A percentile compares a stretch with the other conserved stretches of the same genome.
phyloP scores from a whole-genome alignment of 805 yeast genomes.

The Saccharomyces jurei region DNA sequence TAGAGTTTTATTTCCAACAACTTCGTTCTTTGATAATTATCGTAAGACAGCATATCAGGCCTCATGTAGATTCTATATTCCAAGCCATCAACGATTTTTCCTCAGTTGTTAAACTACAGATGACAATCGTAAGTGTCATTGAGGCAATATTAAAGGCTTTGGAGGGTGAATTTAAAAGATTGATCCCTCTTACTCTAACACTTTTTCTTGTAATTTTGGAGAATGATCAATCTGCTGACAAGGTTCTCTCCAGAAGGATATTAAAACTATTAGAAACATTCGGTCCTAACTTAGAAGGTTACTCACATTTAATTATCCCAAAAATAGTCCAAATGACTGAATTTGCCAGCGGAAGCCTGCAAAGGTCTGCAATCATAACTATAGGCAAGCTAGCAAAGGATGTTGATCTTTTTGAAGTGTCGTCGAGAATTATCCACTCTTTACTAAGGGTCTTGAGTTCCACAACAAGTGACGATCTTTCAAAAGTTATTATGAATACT shows the following conservation, averaged over 20 bases:
- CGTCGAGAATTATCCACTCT: constrained; percentile 81
- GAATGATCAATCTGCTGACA: constrained; percentile 50
- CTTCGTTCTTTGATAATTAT: constrained; percentile 66
- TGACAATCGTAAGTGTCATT: constrained; percentile 64
- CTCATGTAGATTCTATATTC: constrained; percentile 66
- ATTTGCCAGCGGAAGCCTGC: constrained; percentile 44
- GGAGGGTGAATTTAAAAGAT: constrained; percentile 84
- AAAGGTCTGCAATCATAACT: constrained; percentile 68
- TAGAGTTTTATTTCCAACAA: constrained; percentile 81
- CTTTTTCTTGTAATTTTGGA: constrained; percentile 65
- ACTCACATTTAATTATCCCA: constrained; percentile 73
- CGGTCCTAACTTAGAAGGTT: constrained; percentile 79
- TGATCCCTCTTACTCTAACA: constrained; percentile 66
- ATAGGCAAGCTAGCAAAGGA: constrained; percentile 66
- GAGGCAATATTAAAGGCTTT: constrained; percentile 76
- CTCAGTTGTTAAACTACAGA: constrained; percentile 49
- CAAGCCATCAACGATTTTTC: constrained; percentile 65
- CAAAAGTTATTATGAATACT: constrained; percentile 60
- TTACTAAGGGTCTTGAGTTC: constrained; percentile 51
- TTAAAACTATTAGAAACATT: constrained; percentile 75
- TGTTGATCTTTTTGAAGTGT: constrained; percentile 69
- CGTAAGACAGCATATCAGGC: constrained; percentile 84
- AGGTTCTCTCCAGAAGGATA: constrained; percentile 57
- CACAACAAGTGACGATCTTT: constrained; percentile 44
- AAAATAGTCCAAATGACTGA: constrained; percentile 73